Conservation (phyloP, 805 yeast genomes). For the Kluyveromyces lactis region DNA sequence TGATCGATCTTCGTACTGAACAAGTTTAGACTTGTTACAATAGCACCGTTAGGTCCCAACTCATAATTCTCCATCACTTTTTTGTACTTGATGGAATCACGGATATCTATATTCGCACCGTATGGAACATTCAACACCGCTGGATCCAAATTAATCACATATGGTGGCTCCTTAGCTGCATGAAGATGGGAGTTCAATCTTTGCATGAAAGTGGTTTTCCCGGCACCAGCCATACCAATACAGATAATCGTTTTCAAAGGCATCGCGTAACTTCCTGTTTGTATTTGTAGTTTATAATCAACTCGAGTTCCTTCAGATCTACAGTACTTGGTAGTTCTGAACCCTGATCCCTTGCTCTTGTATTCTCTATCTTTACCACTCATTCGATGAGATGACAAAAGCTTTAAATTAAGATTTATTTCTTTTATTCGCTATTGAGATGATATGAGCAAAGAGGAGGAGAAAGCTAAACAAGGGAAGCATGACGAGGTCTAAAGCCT, state of each 20-base stretch:
- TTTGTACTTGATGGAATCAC: constrained; percentile 92
- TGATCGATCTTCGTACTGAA: constrained; percentile 96
- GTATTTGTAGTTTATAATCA: too few relatives aligned
- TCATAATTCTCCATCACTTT: constrained; percentile 95
- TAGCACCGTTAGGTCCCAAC: constrained; percentile 97
- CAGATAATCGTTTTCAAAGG: constrained; percentile 39
- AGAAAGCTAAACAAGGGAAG: too few relatives aligned
- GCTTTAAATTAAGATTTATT: too few relatives aligned
- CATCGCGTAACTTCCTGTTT: too few relatives aligned
- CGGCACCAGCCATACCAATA: constrained; percentile 71
- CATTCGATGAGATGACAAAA: too few relatives aligned
- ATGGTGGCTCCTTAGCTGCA: constrained; percentile 64
- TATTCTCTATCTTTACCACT: too few relatives aligned
- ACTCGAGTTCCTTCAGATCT: too few relatives aligned
- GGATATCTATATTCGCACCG: constrained; percentile 87
- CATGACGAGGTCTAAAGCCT: too few relatives aligned
- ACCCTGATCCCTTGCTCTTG: too few relatives aligned
- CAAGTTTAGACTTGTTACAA: constrained; percentile 86
- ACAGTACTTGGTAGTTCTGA: too few relatives aligned
- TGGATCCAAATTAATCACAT: constrained; percentile 91
- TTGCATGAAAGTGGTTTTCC: constrained; percentile 97
- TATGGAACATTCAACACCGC: constrained; percentile 93
- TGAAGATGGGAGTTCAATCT: constrained; percentile 85
- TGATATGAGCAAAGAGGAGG: too few relatives aligned
- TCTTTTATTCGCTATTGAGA: too few relatives aligned